These are phyloP conservation scores for Plectranthus barbatus DNA, from an alignment of 257 asterid genomes.

Conservation along the genomic window DNA sequence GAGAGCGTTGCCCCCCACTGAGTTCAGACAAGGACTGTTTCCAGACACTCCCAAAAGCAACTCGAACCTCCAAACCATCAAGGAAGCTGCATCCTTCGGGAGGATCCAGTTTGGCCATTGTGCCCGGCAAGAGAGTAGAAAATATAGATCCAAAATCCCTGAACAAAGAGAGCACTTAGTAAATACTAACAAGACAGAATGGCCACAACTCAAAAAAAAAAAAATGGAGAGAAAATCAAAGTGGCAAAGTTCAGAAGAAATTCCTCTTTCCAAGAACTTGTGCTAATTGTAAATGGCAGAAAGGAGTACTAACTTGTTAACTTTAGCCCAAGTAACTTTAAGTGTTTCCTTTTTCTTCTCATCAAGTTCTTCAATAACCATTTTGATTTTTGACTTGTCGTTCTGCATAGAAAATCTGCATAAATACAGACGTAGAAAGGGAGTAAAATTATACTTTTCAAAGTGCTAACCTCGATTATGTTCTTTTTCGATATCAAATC, in stretches of 20 bases:
- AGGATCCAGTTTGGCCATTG: constrained; percentile 92
- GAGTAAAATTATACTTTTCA: constrained; percentile 10
- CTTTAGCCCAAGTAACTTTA: constrained; percentile 91
- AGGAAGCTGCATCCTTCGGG: constrained; percentile 94
- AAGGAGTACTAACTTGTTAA: constrained; percentile 56
- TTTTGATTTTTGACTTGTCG: constrained; percentile 88
- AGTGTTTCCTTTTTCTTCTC: constrained; percentile 97
- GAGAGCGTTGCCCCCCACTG: constrained; percentile 97
- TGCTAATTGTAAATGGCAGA: not conserved
- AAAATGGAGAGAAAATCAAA: not conserved
- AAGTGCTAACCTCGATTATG: constrained; percentile 72
- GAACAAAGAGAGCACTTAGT: constrained; percentile 20
- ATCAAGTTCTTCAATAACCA: constrained; percentile 96
- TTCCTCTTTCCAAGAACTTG: not conserved
- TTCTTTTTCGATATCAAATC: constrained; percentile 88
- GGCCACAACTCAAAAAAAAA: not conserved
- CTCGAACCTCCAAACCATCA: constrained; percentile 91
- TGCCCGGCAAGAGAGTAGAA: constrained; percentile 91
- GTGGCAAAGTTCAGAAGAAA: not conserved
- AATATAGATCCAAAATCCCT: constrained; percentile 99
- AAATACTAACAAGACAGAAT: constrained; percentile 1
- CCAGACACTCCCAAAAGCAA: constrained; percentile 97
- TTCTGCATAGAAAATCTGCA: constrained; percentile 36
- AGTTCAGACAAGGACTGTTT: constrained; percentile 95
- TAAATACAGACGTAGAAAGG: constrained; percentile 18